Base-by-base conservation (phyloP, 2,329 filamentous ascomycete genomes). In the Beauveria asiatica region DNA sequence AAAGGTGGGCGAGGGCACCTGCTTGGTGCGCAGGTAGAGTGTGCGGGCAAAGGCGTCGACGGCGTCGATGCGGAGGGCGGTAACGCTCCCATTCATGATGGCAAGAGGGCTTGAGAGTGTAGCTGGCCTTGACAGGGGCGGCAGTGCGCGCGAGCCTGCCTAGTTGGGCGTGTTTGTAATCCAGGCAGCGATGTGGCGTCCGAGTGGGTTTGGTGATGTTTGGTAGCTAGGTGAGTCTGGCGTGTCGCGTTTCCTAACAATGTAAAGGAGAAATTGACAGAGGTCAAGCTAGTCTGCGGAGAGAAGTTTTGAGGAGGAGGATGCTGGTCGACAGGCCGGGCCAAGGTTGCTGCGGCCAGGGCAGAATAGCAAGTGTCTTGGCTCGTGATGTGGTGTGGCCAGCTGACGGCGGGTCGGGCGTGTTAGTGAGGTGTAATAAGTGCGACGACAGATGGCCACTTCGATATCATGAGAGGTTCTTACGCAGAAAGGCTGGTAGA, bases 41-140 rank as follows among this genome's bases (percentile, higher is more conserved):
- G 77, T 76, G 51, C 79, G 78, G 51, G 82, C 81, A 65, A 81
- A 80, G 61, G 76, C 76, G 69, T 83, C 81, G 66, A 83, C 75
- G 53, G 76, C 76, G 68, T 83, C 80, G 70, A 86, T 80, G 65
- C 78, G 75, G 60, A 75, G 72, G 61, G 75, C 69, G 62, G 70
- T 68, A 7, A 21, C 41, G 39, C 44, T 50, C 5, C 59, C 59
- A 25, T 51, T 60, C 59, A 60, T 60, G 51, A 39, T 53, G 57
- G 17, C 21, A 17, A 42, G 30, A 17, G 8, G 42, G 30, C 13
- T 37, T 13, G 1, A 16, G 11, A 37, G 11, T 25, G 37, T 23
- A 23, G 17, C 11, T 16, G 37, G 46, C 21, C 25, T 53, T 39
- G 50, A 48, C 54, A 39, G 42, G 6, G 37, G 30, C 53, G 25